Conservation (phyloP, 305 asterid genomes). For the Fraxinus velutina region DNA sequence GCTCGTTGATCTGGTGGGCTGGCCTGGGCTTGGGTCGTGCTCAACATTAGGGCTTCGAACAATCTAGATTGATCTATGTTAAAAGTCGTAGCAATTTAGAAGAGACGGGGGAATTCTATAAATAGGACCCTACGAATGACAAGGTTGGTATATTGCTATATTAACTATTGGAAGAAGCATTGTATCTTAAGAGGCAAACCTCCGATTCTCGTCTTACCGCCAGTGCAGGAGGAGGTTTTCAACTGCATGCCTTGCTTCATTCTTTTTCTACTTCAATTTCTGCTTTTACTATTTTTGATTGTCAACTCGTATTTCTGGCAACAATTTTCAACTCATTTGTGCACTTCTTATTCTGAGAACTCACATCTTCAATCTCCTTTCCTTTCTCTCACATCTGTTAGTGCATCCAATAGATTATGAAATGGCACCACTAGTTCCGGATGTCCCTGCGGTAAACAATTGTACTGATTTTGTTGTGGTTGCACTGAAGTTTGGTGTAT, state of each 20-base stretch:
- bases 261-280: background rate
- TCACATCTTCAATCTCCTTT: background rate
- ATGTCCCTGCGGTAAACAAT: background rate
- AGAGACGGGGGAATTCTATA: background rate
- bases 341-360: background rate
- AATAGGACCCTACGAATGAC: background rate
- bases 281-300: background rate
- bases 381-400: background rate
- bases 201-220: background rate
- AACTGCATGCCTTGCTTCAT: background rate
- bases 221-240: background rate
- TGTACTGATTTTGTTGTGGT: background rate
- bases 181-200: background rate
- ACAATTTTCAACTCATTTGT: background rate
- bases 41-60: background rate
- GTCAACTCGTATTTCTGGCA: background rate
- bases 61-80: background rate
- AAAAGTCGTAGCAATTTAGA: background rate
- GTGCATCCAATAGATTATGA: background rate
- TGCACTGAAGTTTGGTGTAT: background rate
- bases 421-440: background rate
- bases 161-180: background rate
- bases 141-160: background rate
- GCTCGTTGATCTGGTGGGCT: background rate
- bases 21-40: background rate